Evolutionary conservation across 768 basidiomycete species (phyloP).

Genomic region (Lanmaoa pseudosensibilis): DNA sequence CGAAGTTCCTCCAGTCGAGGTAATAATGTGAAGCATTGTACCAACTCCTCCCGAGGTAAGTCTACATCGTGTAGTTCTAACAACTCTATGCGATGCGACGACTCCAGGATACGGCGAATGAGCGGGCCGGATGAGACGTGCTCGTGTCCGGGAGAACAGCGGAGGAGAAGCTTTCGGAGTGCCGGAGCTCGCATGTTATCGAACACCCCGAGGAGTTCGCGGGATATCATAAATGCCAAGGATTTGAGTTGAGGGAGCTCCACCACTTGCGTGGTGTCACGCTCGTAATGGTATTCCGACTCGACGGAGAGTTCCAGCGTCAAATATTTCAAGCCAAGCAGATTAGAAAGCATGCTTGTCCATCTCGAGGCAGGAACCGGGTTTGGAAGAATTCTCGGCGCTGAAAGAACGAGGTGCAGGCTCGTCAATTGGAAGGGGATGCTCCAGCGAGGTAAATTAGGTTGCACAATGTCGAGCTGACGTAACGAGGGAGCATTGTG

Average conservation of each 20-base stretch:
- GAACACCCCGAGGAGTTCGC: slow-evolving; percentile 30
- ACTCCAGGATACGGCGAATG: slow-evolving; percentile 30
- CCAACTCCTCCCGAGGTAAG: slow-evolving; percentile 40
- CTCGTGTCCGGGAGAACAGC: slow-evolving; percentile 28
- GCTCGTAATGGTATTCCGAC: slow-evolving; percentile 27
- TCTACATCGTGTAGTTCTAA: slow-evolving; percentile 53
- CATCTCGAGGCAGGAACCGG: slow-evolving; percentile 26
- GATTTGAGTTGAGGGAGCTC: slow-evolving; percentile 29
- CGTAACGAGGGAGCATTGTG: slow-evolving; percentile 36
- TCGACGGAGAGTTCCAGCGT: slow-evolving; percentile 39
- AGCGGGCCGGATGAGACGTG: slow-evolving; percentile 29
- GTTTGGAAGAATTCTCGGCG: slow-evolving; percentile 16
- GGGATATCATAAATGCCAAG: slow-evolving; percentile 32
- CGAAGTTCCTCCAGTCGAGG: slow-evolving; percentile 47
- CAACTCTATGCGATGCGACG: slow-evolving; percentile 37
- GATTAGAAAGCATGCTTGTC: slow-evolving; percentile 36
- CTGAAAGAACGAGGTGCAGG: slow-evolving; percentile 36
- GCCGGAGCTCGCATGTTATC: slow-evolving; percentile 35
- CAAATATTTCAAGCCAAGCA: slow-evolving; percentile 43
- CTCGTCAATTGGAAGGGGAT: slow-evolving; percentile 37
- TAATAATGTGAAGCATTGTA: slow-evolving; percentile 36
- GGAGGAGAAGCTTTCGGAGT: slow-evolving; percentile 41
- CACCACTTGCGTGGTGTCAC: slow-evolving; percentile 9
- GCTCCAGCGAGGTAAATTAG: slow-evolving; percentile 36
- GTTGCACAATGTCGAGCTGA: slow-evolving; percentile 35